A percentile compares a stretch with the other conserved stretches of the same genome.
Conservation (phyloP, 768 basidiomycete genomes). For the Leccinum variicolor region DNA sequence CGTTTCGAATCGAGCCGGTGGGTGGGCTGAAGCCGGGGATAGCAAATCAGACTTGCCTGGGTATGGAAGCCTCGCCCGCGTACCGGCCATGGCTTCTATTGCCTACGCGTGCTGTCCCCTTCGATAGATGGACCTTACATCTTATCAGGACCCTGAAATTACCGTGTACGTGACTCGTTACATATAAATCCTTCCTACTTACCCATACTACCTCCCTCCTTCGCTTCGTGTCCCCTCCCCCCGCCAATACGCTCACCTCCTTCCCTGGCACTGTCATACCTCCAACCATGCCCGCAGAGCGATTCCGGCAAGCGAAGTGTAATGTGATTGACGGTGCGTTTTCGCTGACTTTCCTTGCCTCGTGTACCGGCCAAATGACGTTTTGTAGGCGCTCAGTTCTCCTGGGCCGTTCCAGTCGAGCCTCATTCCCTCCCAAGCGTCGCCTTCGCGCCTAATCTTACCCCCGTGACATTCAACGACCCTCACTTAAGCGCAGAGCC, state of each 20-base stretch:
- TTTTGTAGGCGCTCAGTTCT: slow-evolving; percentile 38
- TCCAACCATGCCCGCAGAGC: slow-evolving; percentile 44
- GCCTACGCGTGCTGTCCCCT: slow-evolving; percentile 26
- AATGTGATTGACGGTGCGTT: slow-evolving; percentile 36
- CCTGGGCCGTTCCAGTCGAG: slow-evolving; percentile 46
- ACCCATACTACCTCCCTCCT: slow-evolving; percentile 10
- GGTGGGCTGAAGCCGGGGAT: neutral
- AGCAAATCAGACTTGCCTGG: slow-evolving; percentile 11
- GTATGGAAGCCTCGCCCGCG: slow-evolving; percentile 24
- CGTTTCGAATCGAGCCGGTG: slow-evolving; percentile 11
- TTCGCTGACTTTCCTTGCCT: neutral
- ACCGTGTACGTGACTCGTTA: slow-evolving; percentile 32
- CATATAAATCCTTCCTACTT: slow-evolving; percentile 28
- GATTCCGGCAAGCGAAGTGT: slow-evolving; percentile 37
- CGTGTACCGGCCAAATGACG: slow-evolving; percentile 12
- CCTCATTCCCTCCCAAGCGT: slow-evolving; percentile 37
- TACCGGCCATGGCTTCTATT: slow-evolving; percentile 28
- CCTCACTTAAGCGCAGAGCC: slow-evolving; percentile 36
- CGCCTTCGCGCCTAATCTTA: slow-evolving; percentile 57
- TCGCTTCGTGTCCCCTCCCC: slow-evolving; percentile 24
- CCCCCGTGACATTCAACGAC: slow-evolving; percentile 55
- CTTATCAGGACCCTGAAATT: slow-evolving; percentile 33
- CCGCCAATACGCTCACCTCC: slow-evolving; percentile 21
- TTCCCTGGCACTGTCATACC: slow-evolving; percentile 23
- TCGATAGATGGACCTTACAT: slow-evolving; percentile 28